Evolutionary conservation across 2,329 filamentous ascomycete genomes (phyloP), one percentile per base, ranked within the genome.

Genomic region (Blastomyces gilchristii): DNA sequence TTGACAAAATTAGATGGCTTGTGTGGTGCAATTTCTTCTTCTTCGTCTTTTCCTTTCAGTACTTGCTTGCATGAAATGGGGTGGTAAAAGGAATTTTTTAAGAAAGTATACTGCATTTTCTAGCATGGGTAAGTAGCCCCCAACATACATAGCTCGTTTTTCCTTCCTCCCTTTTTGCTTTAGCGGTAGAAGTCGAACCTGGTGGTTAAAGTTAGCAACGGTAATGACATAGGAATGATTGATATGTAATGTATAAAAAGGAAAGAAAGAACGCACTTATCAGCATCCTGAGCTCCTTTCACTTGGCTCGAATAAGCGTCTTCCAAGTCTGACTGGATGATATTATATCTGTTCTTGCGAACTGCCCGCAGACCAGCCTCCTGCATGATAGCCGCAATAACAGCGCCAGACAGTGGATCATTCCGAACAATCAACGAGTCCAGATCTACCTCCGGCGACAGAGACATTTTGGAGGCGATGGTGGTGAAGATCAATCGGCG

Each of bases 351-450:
- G 79, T 99, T 97, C 86, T 97, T 97, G 71, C 93, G 85, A 67
- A 97, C 93, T 34, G 93, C 93, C 68, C 92, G 85, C 69, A 99
- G 82, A 68, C 94, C 94, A 41, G 94, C 94, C 79, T 99, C 94
- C 78, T 99, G 94, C 94, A 99, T 99, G 74, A 99, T 96, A 60
- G 94, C 94, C 58, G 94, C 92, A 74, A 99, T 99, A 70, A 99
- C 88, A 63, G 94, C 94, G 70, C 94, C 94, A 58, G 90, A 95
- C 58, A 99, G 81, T 1, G 94, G 94, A 74, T 99, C 94, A 74
- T 97, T 99, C 71, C 94, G 87, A 68, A 97, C 91, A 72, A 99
- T 99, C 72, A 99, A 81, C 68, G 89, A 94, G 78, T 99, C 94
- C 66, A 99, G 82, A 75, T 99, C 94, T 62, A 97, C 94, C 76